Evolutionary conservation across 352 stramenopile species (phyloP), one percentile per base, ranked within the genome.

Genomic region (Thalassiosira mediterranea): DNA sequence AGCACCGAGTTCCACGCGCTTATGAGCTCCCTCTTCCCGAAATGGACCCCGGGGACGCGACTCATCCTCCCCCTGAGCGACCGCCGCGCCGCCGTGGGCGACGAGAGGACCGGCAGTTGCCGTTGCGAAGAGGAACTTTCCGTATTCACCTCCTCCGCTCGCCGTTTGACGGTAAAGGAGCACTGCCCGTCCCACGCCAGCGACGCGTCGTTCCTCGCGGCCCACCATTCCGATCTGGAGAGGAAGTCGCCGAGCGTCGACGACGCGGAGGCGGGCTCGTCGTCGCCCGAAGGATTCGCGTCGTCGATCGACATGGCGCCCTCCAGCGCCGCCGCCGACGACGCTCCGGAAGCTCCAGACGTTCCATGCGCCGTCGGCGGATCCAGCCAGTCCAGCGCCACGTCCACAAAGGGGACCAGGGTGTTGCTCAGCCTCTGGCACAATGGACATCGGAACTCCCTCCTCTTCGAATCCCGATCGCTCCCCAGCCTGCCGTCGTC

Each of bases 351-450:
- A n/a, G n/a, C n/a, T n/a, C n/a, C n/a, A n/a, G n/a, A n/a, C n/a
- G n/a, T n/a, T n/a, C n/a, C n/a, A n/a, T n/a, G n/a, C n/a, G n/a
- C n/a, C n/a, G n/a, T n/a, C n/a, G n/a, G n/a, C n/a, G 29, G 53
- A 42, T 89, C 74, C 23, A 89, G 73, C 87, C 87, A 93, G 78
- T 90, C 87, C 13, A 13, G 7, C 31, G 65, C 87, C 8, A 93
- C 89, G 62, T 94, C 87, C 62, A 94, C 85, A 62, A 91, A 91
- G 46, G 90, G 90, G 42, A 94, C 74, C n/a, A 95, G 65, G 52
- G 96, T 95, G 66, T 99, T 99, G 7, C 94, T 97, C 32, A 99
- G 93, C 23, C 94, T 94, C 76, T 98, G 98, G 84, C 96, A 99
- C 13, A 98, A 68, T 3, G 96, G 96, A 76, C 96, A 99, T 28